Base-by-base conservation (phyloP, 163 green algal species). In the Picocystis sp. region DNA sequence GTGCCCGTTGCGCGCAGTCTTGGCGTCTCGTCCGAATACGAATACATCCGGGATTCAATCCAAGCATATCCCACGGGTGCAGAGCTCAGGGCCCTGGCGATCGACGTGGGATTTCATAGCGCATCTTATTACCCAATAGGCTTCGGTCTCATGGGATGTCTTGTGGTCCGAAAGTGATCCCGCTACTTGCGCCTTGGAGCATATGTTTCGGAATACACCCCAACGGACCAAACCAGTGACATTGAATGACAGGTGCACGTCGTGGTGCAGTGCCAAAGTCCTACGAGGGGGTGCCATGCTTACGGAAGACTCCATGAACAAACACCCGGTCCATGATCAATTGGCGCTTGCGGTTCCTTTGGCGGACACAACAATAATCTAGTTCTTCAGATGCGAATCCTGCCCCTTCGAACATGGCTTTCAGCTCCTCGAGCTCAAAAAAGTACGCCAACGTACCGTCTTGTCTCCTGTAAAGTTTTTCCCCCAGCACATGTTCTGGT, bases 1-100 rank as follows among this genome's bases (percentile, higher is more conserved):
- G 89, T 98, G 22, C 89, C 89, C 2, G 71, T 77, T 1, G 89
- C 89, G 0, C 29, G 58, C 0, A 34, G 70, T 1, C 81, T 83
- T 51, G 82, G 80, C 2, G 57, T 96, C 41, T 67, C 53, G n/a
- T 77, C 76, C 1, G 79, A 98, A 75, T 98, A 98, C 61, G 59
- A 76, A 47, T 96, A 98, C 59, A 64, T 98, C 50, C 57, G 78
- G 11, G 84, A 84, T 9, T 92, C 78, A 46, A 96, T 98, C 47
- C 74, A 93, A 55, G 56, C 58, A 19, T 96, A 92, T 58, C 82
- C 86, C 11, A 72, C 53, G 35, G 83, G 83, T 72, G 19, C 1
- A 0, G 68, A 87, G 55, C 72, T 85, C 65, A 85, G 86, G 66
- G 11, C 50, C 13, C 53, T 96, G 44, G 86, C 81, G 12, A 49